Percentiles rank a stretch among this genome's conserved stretches.
These are phyloP conservation scores for Aspergillus neotritici DNA, from an alignment of 2,329 filamentous ascomycete genomes.

Conservation along the genomic window DNA sequence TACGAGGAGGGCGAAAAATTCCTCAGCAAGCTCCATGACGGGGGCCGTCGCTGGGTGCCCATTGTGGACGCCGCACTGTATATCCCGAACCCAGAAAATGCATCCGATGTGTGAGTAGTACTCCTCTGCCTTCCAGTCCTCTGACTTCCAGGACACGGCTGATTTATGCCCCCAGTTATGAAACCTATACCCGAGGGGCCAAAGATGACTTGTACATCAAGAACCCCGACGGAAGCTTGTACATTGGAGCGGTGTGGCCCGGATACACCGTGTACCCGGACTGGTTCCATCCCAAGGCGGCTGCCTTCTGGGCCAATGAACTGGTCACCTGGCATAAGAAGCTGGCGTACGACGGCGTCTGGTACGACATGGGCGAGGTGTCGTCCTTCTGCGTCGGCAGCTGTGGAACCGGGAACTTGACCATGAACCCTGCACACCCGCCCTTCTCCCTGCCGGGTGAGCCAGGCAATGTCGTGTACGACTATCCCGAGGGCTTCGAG, in stretches of 20 bases:
- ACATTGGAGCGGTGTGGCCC: conserved; percentile 54
- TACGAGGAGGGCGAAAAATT: conserved; percentile 48
- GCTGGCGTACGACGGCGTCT: conserved; percentile 49
- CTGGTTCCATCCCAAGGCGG: conserved; percentile 54
- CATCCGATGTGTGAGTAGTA: conserved; percentile 54
- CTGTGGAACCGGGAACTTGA: conserved; percentile 61
- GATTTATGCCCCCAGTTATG: conserved; percentile 36
- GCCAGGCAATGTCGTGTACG: conserved; percentile 52
- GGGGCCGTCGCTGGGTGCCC: conserved; percentile 54
- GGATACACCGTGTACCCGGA: conserved; percentile 58
- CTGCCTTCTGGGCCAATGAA: conserved; percentile 55
- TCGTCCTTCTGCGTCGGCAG: conserved; percentile 64
- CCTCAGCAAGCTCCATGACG: conserved; percentile 48
- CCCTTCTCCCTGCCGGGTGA: conserved; percentile 62
- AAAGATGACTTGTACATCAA: conserved; percentile 46
- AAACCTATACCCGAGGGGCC: conserved; percentile 47
- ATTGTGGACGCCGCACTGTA: conserved; percentile 64
- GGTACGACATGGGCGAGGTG: conserved; percentile 60
- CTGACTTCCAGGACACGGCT: too few species aligned
- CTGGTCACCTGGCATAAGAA: conserved; percentile 50
- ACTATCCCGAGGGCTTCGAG: conserved; percentile 66
- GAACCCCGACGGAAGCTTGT: conserved; percentile 51
- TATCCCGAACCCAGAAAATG: conserved; percentile 64
- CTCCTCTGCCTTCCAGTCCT: conserved; percentile 22
- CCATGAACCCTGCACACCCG: conserved; percentile 63